Evolutionary conservation across 768 basidiomycete genomes (phyloP).

Genomic region (Lentinula guzmanii): DNA sequence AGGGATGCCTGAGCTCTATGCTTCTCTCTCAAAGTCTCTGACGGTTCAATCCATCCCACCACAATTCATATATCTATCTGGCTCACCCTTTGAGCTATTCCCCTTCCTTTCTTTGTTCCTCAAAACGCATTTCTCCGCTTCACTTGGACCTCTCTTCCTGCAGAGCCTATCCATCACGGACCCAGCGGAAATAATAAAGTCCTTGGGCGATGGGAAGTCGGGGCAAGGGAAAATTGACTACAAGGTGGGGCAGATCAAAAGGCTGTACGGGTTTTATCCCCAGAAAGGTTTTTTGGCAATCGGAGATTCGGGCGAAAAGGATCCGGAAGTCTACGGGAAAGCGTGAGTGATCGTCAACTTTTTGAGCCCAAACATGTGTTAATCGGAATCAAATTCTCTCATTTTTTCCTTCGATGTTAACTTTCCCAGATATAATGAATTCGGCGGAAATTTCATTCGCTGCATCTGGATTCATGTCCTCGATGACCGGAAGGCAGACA

Average conservation of each 20-base stretch:
- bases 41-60: slow-evolving; percentile 16
- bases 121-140: slow-evolving; percentile 23
- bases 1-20: slow-evolving; percentile 43
- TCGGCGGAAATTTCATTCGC: slow-evolving; percentile 26
- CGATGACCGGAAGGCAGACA: slow-evolving; percentile 29
- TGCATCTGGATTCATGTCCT: slow-evolving; percentile 42
- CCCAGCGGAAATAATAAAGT: slow-evolving; percentile 22
- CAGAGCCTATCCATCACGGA: slow-evolving; percentile 31
- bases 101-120: slow-evolving; percentile 38
- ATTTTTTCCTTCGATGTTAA: not conserved
- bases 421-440: slow-evolving; percentile 26
- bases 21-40: slow-evolving; percentile 28
- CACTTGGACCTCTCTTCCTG: slow-evolving; percentile 31
- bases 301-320: slow-evolving; percentile 40
- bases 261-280: slow-evolving; percentile 34
- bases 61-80: slow-evolving; percentile 37
- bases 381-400: not conserved
- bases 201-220: slow-evolving; percentile 3
- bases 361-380: not conserved
- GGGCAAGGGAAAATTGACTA: slow-evolving; percentile 25
- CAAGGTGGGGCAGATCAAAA: slow-evolving; percentile 31
- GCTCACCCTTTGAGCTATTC: slow-evolving; percentile 38
- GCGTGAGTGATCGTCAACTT: slow-evolving; percentile 23
- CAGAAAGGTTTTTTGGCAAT: slow-evolving; percentile 35
- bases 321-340: slow-evolving; percentile 38